Base-by-base conservation (phyloP, 305 asterid species). In the Salvia sclarea region DNA sequence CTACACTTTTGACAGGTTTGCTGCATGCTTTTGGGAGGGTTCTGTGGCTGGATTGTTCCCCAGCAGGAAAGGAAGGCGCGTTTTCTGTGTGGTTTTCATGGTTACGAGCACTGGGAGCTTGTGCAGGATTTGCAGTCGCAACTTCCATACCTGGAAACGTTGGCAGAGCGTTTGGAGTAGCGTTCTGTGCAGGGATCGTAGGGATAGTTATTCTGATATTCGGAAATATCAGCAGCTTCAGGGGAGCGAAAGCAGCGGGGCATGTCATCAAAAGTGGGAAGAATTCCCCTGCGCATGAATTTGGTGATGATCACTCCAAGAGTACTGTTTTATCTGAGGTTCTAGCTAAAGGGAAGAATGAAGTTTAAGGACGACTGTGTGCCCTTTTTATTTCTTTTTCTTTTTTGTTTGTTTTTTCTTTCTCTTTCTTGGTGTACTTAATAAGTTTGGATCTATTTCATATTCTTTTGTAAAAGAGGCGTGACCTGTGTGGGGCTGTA, bases 181-280 rank as follows among this genome's bases (percentile, higher is more conserved):
- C 97, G 16, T 88, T 88, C 53, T 79, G 84, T 53, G 75, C 82
- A 16, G 95, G 88, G 9, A 43, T 84, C 2, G 14, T 83, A 12
- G 97, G 93, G 41, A 82, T 74, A 66, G 53, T 85, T n/a, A 81
- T 85, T 20, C 61, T 89, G 73, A 85, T 91, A 11, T 91, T 91
- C 68, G 96, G 97, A 20, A 88, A 87, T 31, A 80, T 91, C 52
- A 90, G 94, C 83, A 85, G 89, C 71, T 76, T 87, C 50, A 79
- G 82, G 82, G 97, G 97, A 52, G 97, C 97, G 6, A 88, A 77
- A 69, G 90, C 87, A 45, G 97, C 96, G 6, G 96, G 97, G n/a
- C 85, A 82, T 78, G 78, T 91, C 5, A 71, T 78, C 69, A 69
- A 66, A 20, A 79, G 88, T 70, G 84, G 78, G 67, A 85, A 53